These are phyloP conservation scores for Xylariaceae sp. DNA, from an alignment of 2,329 filamentous ascomycete species.

Conservation along the genomic window DNA sequence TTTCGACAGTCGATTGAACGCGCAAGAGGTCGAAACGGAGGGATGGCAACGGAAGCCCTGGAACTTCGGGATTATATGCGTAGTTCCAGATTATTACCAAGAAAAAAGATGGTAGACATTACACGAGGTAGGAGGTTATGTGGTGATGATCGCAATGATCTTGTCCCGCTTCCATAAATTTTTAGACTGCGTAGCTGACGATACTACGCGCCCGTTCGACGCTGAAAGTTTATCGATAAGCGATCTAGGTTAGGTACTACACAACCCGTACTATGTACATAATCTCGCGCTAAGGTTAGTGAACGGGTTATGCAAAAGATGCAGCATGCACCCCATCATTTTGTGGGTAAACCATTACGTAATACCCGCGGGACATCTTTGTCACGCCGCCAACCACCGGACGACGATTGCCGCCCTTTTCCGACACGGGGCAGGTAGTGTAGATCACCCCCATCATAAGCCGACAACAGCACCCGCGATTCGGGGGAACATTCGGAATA, in stretches of 20 bases:
- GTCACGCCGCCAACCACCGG: not conserved
- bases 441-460: constrained; percentile 20
- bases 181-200: constrained; percentile 16
- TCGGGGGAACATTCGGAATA: not conserved
- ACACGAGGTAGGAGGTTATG: no score
- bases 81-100: not conserved
- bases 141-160: not conserved
- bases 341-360: no score
- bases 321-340: no score
- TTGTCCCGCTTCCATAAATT: constrained; percentile 23
- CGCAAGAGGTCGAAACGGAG: not conserved
- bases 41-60: not conserved
- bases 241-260: not conserved
- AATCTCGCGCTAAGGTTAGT: no score
- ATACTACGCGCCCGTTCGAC: not conserved
- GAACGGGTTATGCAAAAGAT: no score
- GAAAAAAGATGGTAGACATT: not conserved
- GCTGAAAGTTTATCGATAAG: constrained; percentile 18
- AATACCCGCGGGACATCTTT: no score
- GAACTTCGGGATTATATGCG: not conserved
- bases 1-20: not conserved
- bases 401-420: constrained; percentile 24
- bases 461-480: constrained; percentile 27
- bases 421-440: constrained; percentile 12
- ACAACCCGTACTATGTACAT: not conserved